Percentiles rank a stretch among this genome's conserved stretches.
These are phyloP conservation scores for Pichia thaimueangensis DNA, from an alignment of 805 yeast species.

Conservation along the genomic window DNA sequence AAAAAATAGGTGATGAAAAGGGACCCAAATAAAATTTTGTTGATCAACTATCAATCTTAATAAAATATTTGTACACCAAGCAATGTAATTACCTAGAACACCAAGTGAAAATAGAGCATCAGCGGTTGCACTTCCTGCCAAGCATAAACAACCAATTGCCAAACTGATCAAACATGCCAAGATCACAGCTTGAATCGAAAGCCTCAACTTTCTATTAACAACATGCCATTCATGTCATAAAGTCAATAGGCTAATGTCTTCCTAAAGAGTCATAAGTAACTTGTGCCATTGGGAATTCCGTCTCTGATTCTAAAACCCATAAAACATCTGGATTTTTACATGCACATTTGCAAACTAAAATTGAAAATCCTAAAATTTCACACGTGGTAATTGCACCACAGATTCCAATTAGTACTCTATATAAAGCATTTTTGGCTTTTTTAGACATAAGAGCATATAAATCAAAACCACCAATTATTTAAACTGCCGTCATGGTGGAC, in stretches of 20 bases:
- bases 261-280: slow-evolving; percentile 53
- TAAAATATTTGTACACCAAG: slow-evolving; percentile 52
- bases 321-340: slow-evolving; percentile 42
- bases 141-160: slow-evolving; percentile 45
- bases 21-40: slow-evolving; percentile 52
- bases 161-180: slow-evolving; percentile 34
- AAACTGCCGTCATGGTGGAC: slow-evolving; percentile 51
- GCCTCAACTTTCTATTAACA: slow-evolving; percentile 45
- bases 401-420: slow-evolving; percentile 58
- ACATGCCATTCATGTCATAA: slow-evolving; percentile 49
- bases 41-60: slow-evolving; percentile 42
- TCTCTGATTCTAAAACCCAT: slow-evolving; percentile 34
- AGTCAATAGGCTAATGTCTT: slow-evolving; percentile 53
- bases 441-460: slow-evolving; percentile 65
- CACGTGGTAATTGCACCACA: slow-evolving; percentile 49
- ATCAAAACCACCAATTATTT: slow-evolving; percentile 70
- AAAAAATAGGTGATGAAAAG: slow-evolving; percentile 36
- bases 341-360: slow-evolving; percentile 46
- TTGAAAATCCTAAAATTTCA: slow-evolving; percentile 49
- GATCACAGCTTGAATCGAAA: slow-evolving; percentile 55
- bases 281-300: slow-evolving; percentile 63
- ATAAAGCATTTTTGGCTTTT: slow-evolving; percentile 55
- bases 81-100: slow-evolving; percentile 50
- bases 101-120: slow-evolving; percentile 56
- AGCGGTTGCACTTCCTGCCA: slow-evolving; percentile 52